Base-by-base conservation (phyloP, 2,329 filamentous ascomycete species). In the Tolypocladium tropicale region DNA sequence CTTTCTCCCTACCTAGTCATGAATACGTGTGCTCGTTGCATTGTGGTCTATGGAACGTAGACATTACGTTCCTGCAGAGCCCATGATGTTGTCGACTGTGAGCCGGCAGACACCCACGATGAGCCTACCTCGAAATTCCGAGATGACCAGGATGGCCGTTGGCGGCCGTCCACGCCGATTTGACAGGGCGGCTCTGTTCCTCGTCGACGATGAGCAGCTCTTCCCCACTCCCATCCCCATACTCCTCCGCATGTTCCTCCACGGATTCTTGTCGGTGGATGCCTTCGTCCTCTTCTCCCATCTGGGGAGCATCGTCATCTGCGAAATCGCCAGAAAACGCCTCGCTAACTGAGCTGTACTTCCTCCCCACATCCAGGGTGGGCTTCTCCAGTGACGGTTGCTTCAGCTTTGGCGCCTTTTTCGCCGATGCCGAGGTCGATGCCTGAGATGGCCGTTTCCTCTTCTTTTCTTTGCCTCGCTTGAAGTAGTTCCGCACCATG, bases 401-500 rank as follows among this genome's bases (percentile, higher is more conserved):
- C 34, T 30, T 32, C 51, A 30, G 33, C 14, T n/a, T 53, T 7
- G 51, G 34, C 21, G 34, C 51, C 21, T 33, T 50, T 4, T 33
- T 28, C 9, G 46, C 46, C 28, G 28, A 21, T 32, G 16, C 12
- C 28, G 34, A 28, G 18, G 43, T 7, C 21, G 46, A 33, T 21
- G 43, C 43, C 14, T 4, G 33, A 25, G 52, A 16, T 30, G 51
- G 25, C 11, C 56, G 46, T 53, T 55, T 57, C 14, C 59, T 58
- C 58, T 67, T 68, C 50, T 64, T 65, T 23, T 18, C 16, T 2
- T 61, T 67, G 3, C 49, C 54, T 14, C 61, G 60, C 52, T 70
- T 72, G 10, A 67, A 57, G 56, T 76, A 83, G 2, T 67, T 67
- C 7, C 65, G 67, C 1, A 81, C 68, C 41, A 82, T 62, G 0